Evolutionary conservation across 805 yeast species (phyloP), one percentile per base, ranked within the genome.

Genomic region (Suhomyces pyralidae): DNA sequence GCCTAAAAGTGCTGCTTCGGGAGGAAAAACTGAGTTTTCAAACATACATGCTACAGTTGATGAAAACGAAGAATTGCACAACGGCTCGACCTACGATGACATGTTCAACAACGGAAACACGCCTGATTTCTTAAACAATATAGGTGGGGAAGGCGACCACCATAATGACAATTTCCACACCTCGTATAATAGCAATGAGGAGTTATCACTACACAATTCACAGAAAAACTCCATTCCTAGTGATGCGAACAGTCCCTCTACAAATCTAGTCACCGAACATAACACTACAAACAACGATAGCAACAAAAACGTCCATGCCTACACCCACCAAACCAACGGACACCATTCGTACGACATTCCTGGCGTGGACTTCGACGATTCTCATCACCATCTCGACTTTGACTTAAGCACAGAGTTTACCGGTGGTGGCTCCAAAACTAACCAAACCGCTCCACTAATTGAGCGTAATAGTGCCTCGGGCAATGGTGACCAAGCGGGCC

Each of bases 41-140:
- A 15, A 38, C 7, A 38, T 10, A 8, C 42, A 38, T 3, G 24
- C 24, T 38, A 28, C 42, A 9, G 42, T 15, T 17, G 42, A 17
- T n/a, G 42, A 38, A n/a, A 7, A 19, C 17, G 42, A 19, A 17
- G 40, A 20, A 19, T 32, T 30, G 12, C 40, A 46, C 15, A 46
- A 30, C 32, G 42, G 40, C 5, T 12, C 14, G 32, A 32, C 36
- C 45, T 48, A 38, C 30, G 44, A 48, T 4, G 49, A 45, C 7
- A 19, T 50, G 36, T 50, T 50, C 45, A 42, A 50, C 15, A 36
- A 28, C 15, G 49, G 17, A 6, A 32, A 49, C 34, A 56, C 61
- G 12, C 62, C 65, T 1, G 59, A 61, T 43, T 61, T 61, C 32
- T 56, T 59, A 40, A 52, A 49, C 30, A 34, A 58, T 26, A 3